Evolutionary conservation across 805 yeast species (phyloP).

Genomic region (Nakazawaea molendinolei): DNA sequence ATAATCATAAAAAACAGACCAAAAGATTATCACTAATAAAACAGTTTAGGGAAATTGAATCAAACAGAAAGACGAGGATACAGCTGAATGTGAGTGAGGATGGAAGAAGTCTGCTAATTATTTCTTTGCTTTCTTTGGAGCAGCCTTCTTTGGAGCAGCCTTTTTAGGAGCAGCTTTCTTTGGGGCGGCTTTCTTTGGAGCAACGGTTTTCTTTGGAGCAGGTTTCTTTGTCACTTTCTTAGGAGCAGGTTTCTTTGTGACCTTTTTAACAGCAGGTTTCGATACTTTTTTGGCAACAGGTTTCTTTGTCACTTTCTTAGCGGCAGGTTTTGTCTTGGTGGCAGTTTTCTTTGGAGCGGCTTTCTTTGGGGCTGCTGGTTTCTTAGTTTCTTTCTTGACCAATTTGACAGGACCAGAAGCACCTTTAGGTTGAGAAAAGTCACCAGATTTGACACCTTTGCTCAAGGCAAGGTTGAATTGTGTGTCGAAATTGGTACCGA

Average conservation of each 20-base stretch:
- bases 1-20: too few relatives aligned
- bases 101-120: background rate
- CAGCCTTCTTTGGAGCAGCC: constrained; percentile 17
- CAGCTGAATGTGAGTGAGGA: constrained; percentile 9
- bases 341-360: constrained; percentile 23
- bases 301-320: constrained; percentile 14
- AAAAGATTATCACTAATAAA: background rate
- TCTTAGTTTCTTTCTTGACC: constrained; percentile 37
- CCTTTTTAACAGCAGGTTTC: constrained; percentile 15
- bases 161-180: too few relatives aligned
- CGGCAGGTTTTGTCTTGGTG: constrained; percentile 15
- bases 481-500: constrained; percentile 63
- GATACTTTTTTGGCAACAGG: constrained; percentile 10
- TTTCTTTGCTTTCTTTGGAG: constrained; percentile 21
- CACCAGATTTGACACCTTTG: constrained; percentile 75
- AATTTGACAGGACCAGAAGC: constrained; percentile 82
- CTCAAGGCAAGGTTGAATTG: constrained; percentile 73
- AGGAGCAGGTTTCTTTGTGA: constrained; percentile 20
- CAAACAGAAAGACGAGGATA: constrained; percentile 1
- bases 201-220: constrained; percentile 18
- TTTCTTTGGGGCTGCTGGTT: constrained; percentile 22
- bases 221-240: constrained; percentile 18
- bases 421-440: constrained; percentile 80
- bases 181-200: constrained; percentile 19
- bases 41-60: background rate